These are phyloP conservation scores for Colletotrichum camelliae DNA, from an alignment of 2,329 filamentous ascomycete genomes.

Conservation along the genomic window DNA sequence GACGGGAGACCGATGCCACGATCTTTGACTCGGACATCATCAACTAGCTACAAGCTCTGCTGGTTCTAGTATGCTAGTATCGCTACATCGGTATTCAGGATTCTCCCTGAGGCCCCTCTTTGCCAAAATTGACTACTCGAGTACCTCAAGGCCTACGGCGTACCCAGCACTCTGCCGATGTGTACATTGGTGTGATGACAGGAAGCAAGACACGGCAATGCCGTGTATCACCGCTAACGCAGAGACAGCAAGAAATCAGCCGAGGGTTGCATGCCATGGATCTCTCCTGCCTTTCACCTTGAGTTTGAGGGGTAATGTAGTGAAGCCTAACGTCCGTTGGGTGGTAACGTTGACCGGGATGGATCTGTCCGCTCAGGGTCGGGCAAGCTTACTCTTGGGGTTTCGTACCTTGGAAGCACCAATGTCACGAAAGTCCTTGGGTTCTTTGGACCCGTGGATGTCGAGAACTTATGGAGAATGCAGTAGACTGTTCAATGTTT, in stretches of 20 bases:
- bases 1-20: neutral
- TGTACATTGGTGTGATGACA: neutral
- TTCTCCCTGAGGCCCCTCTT: neutral
- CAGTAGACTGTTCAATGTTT: neutral
- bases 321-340: neutral
- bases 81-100: neutral
- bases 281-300: neutral
- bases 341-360: neutral
- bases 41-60: neutral
- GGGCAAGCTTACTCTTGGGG: neutral
- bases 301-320: neutral
- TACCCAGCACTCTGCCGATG: neutral
- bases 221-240: neutral
- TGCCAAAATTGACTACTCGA: neutral
- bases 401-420: neutral
- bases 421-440: neutral
- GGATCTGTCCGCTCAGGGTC: neutral
- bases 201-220: neutral
- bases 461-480: neutral
- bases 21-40: neutral
- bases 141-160: neutral
- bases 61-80: neutral
- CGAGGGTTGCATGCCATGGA: neutral
- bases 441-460: neutral
- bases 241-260: neutral